Percentiles rank a stretch among this genome's conserved stretches.
These are phyloP conservation scores for Pleurotus cornucopiae DNA, from an alignment of 768 basidiomycete genomes.

Conservation along the genomic window DNA sequence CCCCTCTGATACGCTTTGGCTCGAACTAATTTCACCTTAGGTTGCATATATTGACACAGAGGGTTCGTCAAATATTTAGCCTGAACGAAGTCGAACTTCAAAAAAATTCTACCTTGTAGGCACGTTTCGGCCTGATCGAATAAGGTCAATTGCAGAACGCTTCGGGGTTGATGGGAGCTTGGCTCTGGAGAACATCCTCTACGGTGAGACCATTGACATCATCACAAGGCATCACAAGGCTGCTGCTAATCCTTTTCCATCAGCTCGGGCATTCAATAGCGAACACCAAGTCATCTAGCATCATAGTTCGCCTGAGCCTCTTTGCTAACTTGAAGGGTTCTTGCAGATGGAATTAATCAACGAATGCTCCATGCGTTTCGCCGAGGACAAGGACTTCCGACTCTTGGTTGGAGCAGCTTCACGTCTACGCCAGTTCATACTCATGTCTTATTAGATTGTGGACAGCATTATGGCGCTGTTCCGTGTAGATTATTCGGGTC, in stretches of 20 bases:
- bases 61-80: constrained; percentile 31
- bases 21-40: constrained; percentile 25
- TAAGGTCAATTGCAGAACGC: constrained; percentile 85
- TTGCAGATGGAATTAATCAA: constrained; percentile 86
- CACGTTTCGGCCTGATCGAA: constrained; percentile 94
- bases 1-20: neutral
- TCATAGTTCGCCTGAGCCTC: neutral
- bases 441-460: constrained; percentile 58
- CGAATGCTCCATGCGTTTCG: constrained; percentile 82
- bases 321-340: constrained; percentile 8
- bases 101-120: constrained; percentile 34
- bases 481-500: constrained; percentile 87
- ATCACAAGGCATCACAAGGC: neutral
- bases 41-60: constrained; percentile 94
- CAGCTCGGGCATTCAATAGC: constrained; percentile 87
- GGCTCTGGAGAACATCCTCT: constrained; percentile 89
- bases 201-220: constrained; percentile 42
- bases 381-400: constrained; percentile 83
- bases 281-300: constrained; percentile 74
- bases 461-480: constrained; percentile 98
- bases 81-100: constrained; percentile 9
- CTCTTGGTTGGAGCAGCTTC: constrained; percentile 45
- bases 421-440: neutral
- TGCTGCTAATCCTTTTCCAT: neutral
- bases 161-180: constrained; percentile 90